These are phyloP conservation scores for Ceratobasidium theobromae DNA, from an alignment of 1,284 basidiomycete species.

Conservation along the genomic window DNA sequence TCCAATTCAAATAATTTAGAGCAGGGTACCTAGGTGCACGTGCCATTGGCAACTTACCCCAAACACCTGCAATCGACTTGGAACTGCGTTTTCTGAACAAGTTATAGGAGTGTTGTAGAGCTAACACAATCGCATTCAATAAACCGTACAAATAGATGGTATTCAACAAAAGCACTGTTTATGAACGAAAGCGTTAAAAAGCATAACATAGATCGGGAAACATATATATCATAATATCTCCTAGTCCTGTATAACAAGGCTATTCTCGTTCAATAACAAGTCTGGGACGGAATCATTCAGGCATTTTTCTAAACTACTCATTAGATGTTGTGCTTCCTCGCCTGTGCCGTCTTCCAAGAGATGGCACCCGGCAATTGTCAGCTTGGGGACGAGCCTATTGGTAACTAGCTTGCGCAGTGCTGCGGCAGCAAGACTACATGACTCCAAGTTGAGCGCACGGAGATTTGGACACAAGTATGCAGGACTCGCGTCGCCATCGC, in stretches of 20 bases:
- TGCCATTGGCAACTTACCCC: no score
- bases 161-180: no score
- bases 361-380: slow-evolving; percentile 11
- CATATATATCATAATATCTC: not conserved
- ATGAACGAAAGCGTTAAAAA: no score
- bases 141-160: no score
- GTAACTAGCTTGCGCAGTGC: slow-evolving; percentile 4
- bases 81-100: no score
- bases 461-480: slow-evolving; percentile 1
- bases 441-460: slow-evolving; percentile 3
- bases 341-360: not conserved
- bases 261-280: slow-evolving; percentile 14
- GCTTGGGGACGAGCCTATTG: not conserved
- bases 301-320: slow-evolving; percentile 9
- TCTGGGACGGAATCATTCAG: slow-evolving; percentile 11
- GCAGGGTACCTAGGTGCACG: no score
- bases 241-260: slow-evolving; percentile 16
- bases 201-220: no score
- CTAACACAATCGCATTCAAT: no score
- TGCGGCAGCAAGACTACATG: slow-evolving; percentile 2
- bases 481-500: not conserved
- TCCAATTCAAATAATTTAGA: no score
- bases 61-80: no score
- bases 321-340: not conserved
- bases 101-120: no score